Evolutionary conservation across 2,329 filamentous ascomycete species (phyloP), one percentile per base, ranked within the genome.

Genomic region (Ascochyta clinopodiicola): DNA sequence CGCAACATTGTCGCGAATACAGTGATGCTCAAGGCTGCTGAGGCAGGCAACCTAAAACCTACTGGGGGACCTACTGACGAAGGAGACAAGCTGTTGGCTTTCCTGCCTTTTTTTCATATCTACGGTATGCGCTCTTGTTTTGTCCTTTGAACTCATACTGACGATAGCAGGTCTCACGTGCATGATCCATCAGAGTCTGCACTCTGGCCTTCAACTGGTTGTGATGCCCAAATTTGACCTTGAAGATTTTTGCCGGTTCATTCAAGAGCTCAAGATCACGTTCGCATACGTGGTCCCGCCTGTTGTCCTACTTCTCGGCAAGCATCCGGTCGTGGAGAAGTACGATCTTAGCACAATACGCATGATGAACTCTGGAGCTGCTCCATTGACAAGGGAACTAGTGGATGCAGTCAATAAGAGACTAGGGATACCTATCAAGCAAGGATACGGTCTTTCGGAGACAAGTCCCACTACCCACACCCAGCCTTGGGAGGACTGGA

Each of bases 371-470:
- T 93, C 86, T 0, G 94, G 91, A 22, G 94, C 93, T 0, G 93
- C 94, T 0, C 94, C 94, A 0, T 79, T 97, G 36, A 94, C 91
- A 0, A 80, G 81, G 29, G 92, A 96, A 60, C 83, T 98, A 2
- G 89, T 94, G 1, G 86, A 92, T 51, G 84, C 86, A 8, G 85
- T 95, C 3, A 90, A 91, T 80, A 76, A 84, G 19, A 86, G 92
- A 7, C 85, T 95, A 55, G 86, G 86, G 46, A 82, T 96, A 19
- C 88, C 88, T 2, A 86, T 96, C 57, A 97, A 96, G 80, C 94
- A 98, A 77, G 93, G 91, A 17, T 98, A 96, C 70, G 94, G 94
- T 0, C 82, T 98, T 5, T 92, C 88, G 5, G 94, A 98, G 79
- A 96, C 92, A 13, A 88, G 88, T 24, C 92, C 93, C 0, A 89